Percentiles rank a stretch among this genome's conserved stretches.
Evolutionary conservation across 805 yeast genomes (phyloP).

Genomic region (Candida nonsorbophila): DNA sequence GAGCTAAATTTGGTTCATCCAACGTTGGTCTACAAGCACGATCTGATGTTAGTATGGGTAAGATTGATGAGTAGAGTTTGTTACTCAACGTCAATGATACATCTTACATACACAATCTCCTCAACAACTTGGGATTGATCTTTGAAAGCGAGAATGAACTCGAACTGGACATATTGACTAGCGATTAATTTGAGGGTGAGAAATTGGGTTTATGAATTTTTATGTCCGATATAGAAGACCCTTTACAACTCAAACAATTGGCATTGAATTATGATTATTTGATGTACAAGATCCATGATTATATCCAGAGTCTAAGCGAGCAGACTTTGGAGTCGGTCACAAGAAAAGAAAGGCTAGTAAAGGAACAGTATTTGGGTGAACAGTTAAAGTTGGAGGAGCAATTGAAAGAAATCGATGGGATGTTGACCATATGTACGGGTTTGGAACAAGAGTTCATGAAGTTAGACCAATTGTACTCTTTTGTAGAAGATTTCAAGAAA

Average conservation of each 20-base stretch:
- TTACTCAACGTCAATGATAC: not conserved
- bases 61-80: no score
- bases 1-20: slow-evolving; percentile 79
- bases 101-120: slow-evolving; percentile 36
- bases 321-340: slow-evolving; percentile 24
- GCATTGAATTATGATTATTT: slow-evolving; percentile 63
- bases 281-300: slow-evolving; percentile 55
- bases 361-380: slow-evolving; percentile 16
- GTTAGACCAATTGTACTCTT: slow-evolving; percentile 43
- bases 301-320: slow-evolving; percentile 44
- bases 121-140: slow-evolving; percentile 41
- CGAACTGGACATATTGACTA: slow-evolving; percentile 8
- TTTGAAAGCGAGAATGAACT: slow-evolving; percentile 36
- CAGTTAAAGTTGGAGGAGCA: slow-evolving; percentile 31
- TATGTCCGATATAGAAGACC: slow-evolving; percentile 58
- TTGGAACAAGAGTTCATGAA: slow-evolving; percentile 50
- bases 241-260: slow-evolving; percentile 54
- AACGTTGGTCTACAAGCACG: slow-evolving; percentile 85
- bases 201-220: no score
- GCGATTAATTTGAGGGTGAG: no score
- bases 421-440: slow-evolving; percentile 43
- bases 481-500: slow-evolving; percentile 35
- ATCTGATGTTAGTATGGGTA: no score
- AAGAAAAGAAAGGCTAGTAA: slow-evolving; percentile 24
- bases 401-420: slow-evolving; percentile 30